phyloP scores from a whole-genome alignment of 495 filamentous ascomycete genomes.

The Xylaria flabelliformis region DNA sequence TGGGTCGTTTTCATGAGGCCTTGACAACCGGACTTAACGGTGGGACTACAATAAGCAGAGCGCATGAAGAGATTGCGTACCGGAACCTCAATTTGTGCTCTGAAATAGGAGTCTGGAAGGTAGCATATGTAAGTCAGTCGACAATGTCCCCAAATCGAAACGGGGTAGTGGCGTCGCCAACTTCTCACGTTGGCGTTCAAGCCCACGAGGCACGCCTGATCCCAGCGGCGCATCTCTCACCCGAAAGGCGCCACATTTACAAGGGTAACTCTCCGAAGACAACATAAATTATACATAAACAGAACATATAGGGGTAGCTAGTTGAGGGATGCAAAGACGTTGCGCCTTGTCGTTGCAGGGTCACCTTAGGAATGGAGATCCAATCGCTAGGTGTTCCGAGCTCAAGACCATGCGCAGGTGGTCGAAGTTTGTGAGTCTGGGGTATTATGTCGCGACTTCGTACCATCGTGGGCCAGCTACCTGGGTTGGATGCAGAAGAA shows the following conservation, averaged over 20 bases:
- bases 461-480: background rate
- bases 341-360: background rate
- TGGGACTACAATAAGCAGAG: background rate
- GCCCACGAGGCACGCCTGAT: background rate
- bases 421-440: background rate
- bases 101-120: background rate
- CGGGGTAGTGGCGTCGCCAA: background rate
- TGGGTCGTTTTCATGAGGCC: background rate
- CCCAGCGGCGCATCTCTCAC: background rate
- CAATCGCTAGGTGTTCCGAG: background rate
- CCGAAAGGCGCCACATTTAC: background rate
- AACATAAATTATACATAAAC: background rate
- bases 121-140: background rate
- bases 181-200: background rate
- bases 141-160: background rate
- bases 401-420: background rate
- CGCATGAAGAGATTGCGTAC: background rate
- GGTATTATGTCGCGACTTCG: background rate
- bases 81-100: background rate
- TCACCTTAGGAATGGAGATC: slow-evolving; percentile 5
- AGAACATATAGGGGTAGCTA: background rate
- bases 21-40: background rate
- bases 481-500: background rate
- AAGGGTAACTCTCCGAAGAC: background rate
- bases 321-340: background rate